A percentile compares a stretch with the other conserved stretches of the same genome.
Evolutionary conservation across 768 basidiomycete species (phyloP).

Genomic region (Solioccasus polychromus): DNA sequence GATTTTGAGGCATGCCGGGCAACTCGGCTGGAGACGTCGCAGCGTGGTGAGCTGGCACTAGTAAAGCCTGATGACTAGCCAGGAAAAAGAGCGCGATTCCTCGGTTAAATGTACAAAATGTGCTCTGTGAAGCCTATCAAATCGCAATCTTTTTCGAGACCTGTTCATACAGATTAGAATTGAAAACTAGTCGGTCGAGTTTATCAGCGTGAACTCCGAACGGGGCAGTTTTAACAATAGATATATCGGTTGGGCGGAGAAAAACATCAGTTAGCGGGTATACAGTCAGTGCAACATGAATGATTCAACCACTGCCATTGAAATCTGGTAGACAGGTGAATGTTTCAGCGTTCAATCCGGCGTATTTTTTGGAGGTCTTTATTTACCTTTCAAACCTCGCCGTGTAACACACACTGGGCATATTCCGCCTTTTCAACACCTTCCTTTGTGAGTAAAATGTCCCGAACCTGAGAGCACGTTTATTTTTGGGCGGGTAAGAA

Average conservation of each 20-base stretch:
- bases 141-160: too few species aligned
- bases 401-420: constrained; percentile 61
- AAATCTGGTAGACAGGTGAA: neutral
- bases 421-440: constrained; percentile 53
- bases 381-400: constrained; percentile 26
- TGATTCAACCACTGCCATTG: neutral
- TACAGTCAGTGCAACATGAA: constrained; percentile 3
- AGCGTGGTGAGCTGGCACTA: too few species aligned
- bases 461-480: constrained; percentile 53
- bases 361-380: neutral
- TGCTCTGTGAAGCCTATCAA: too few species aligned
- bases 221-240: neutral
- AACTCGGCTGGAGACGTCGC: too few species aligned
- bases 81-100: too few species aligned
- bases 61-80: too few species aligned
- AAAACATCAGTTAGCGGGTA: neutral
- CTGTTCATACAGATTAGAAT: too few species aligned
- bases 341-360: neutral
- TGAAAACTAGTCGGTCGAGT: too few species aligned
- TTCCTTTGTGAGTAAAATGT: constrained; percentile 72
- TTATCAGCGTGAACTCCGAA: neutral
- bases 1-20: too few species aligned
- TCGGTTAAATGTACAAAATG: too few species aligned
- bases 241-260: neutral
- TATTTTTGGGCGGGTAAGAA: neutral